phyloP scores from a whole-genome alignment of 345 rosid species.

The Rhodomyrtus tomentosa region DNA sequence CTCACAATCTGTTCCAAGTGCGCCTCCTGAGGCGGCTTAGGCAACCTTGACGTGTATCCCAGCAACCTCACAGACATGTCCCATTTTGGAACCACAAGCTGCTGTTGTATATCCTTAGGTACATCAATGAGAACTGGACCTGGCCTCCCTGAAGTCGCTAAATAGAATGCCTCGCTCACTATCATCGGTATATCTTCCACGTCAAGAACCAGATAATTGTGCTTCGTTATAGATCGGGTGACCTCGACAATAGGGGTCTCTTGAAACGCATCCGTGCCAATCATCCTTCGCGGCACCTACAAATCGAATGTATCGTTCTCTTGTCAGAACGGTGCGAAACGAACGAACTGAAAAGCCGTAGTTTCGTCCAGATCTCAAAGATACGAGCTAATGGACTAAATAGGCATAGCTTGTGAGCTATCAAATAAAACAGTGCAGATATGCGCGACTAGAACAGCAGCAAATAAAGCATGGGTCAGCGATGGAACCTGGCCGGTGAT shows the following conservation, averaged over 20 bases:
- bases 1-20: constrained; percentile 77
- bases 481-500: constrained; percentile 73
- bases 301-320: neutral
- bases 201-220: constrained; percentile 77
- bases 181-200: constrained; percentile 87
- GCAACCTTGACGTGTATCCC: constrained; percentile 76
- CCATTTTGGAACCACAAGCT: constrained; percentile 79
- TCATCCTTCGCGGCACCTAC: constrained; percentile 87
- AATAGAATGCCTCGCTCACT: constrained; percentile 65
- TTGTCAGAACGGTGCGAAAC: neutral
- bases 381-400: neutral
- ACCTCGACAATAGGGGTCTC: constrained; percentile 95
- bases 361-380: neutral
- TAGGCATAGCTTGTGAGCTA: neutral
- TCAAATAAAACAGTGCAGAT: neutral
- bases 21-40: constrained; percentile 39
- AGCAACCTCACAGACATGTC: constrained; percentile 38
- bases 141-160: constrained; percentile 84
- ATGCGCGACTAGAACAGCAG: neutral
- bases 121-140: constrained; percentile 91
- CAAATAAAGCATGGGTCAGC: neutral
- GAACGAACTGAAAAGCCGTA: neutral
- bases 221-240: constrained; percentile 81
- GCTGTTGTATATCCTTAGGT: constrained; percentile 94
- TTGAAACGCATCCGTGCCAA: constrained; percentile 90